A percentile compares a stretch with the other conserved stretches of the same genome.
These are phyloP conservation scores for Kodamaea jinghongensis DNA, from an alignment of 805 yeast species.

Conservation along the genomic window DNA sequence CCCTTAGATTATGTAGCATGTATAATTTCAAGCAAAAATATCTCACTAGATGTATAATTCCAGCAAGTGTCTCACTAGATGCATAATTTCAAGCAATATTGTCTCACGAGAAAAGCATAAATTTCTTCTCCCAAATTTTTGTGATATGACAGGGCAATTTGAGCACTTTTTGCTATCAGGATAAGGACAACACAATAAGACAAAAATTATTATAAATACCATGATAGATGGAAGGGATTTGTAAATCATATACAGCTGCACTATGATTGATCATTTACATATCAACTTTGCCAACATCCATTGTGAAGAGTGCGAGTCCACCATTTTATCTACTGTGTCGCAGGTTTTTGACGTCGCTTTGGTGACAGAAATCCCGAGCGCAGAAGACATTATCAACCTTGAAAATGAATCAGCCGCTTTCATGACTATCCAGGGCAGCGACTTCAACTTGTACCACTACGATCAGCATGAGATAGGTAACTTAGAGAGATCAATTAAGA, in stretches of 20 bases:
- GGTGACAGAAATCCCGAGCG: constrained; percentile 11
- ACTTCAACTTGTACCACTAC: constrained; percentile 25
- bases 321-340: constrained; percentile 30
- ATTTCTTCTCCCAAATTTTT: too few relatives aligned
- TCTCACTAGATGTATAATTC: too few relatives aligned
- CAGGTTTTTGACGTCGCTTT: constrained; percentile 15
- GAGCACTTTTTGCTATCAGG: constrained; percentile 7
- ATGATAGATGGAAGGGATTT: neutral
- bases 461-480: constrained; percentile 4
- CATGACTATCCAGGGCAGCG: constrained; percentile 21
- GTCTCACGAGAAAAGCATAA: too few relatives aligned
- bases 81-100: too few relatives aligned
- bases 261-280: constrained; percentile 21
- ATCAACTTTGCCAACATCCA: constrained; percentile 47
- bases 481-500: constrained; percentile 19
- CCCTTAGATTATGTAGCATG: too few relatives aligned
- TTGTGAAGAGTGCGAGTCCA: constrained; percentile 50
- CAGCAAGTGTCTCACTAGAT: too few relatives aligned
- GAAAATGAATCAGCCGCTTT: constrained; percentile 13
- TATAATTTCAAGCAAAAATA: too few relatives aligned
- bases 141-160: neutral
- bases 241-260: neutral
- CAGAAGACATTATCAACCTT: constrained; percentile 9
- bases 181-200: neutral
- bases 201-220: neutral